These are phyloP conservation scores for Fusarium sp. DNA, from an alignment of 2,329 filamentous ascomycete species.

Conservation along the genomic window DNA sequence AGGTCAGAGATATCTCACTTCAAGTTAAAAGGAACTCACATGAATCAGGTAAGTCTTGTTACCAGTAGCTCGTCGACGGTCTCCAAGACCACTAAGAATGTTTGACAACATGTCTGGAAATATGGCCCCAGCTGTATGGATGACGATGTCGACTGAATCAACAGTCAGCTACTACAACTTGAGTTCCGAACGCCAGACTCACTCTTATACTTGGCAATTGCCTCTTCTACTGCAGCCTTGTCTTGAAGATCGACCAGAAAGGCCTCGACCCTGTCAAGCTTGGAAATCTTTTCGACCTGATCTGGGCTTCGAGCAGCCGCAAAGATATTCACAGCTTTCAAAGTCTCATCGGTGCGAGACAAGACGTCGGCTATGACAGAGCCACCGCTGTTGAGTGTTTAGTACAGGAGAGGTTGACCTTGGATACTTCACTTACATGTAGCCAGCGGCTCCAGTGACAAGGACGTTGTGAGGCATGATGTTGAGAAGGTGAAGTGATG, in stretches of 20 bases:
- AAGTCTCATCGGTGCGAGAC: slow-evolving; percentile 27
- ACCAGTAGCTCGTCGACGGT: slow-evolving; percentile 44
- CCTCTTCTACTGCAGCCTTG: slow-evolving; percentile 41
- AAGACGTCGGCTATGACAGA: slow-evolving; percentile 53
- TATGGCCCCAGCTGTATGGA: slow-evolving; percentile 53
- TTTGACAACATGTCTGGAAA: slow-evolving; percentile 43
- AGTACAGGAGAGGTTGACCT: not conserved
- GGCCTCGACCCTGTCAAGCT: slow-evolving; percentile 47
- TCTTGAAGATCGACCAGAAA: slow-evolving; percentile 51
- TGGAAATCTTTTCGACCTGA: slow-evolving; percentile 49
- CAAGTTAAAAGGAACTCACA: slow-evolving; percentile 30
- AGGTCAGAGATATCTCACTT: not conserved
- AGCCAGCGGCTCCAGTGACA: slow-evolving; percentile 54
- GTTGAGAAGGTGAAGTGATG: not conserved
- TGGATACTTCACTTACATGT: slow-evolving; percentile 43
- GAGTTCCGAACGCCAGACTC: not conserved
- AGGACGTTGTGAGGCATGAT: slow-evolving; percentile 48
- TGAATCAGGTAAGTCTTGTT: slow-evolving; percentile 51
- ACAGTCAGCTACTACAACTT: not conserved
- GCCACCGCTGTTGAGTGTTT: slow-evolving; percentile 48
- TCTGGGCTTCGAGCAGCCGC: slow-evolving; percentile 53
- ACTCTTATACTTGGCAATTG: slow-evolving; percentile 46
- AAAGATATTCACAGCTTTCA: slow-evolving; percentile 45
- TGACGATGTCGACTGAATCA: slow-evolving; percentile 51
- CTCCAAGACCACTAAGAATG: slow-evolving; percentile 52